These are phyloP conservation scores for Podila epicladia DNA, from an alignment of 192 early-diverging fungal species.

Conservation along the genomic window DNA sequence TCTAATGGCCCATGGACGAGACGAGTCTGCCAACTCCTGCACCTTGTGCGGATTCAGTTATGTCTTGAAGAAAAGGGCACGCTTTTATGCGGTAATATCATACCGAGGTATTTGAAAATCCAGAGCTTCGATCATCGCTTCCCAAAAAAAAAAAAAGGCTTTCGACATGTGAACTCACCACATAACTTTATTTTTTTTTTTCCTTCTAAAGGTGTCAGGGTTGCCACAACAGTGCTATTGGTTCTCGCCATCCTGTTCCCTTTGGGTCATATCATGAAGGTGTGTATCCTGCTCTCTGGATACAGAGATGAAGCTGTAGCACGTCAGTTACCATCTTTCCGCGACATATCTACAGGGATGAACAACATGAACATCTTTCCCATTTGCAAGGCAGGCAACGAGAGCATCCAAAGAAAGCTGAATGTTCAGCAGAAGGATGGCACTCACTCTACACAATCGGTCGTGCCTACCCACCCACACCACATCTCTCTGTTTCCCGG, in stretches of 20 bases:
- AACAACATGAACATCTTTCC: conserved; percentile 30
- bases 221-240: conserved; percentile 42
- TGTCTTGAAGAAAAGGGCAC: conserved; percentile 46
- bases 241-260: conserved; percentile 47
- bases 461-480: conserved; percentile 11
- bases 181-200: background rate
- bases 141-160: no score
- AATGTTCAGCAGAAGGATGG: background rate
- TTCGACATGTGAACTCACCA: background rate
- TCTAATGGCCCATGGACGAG: conserved; percentile 44
- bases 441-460: background rate
- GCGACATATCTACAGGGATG: conserved; percentile 20
- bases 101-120: conserved; percentile 26
- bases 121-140: no score
- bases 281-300: conserved; percentile 42
- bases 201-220: conserved; percentile 26
- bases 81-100: conserved; percentile 47
- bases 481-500: conserved; percentile 34
- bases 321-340: conserved; percentile 8
- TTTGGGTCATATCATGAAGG: conserved; percentile 54
- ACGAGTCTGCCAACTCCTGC: conserved; percentile 46
- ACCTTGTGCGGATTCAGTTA: conserved; percentile 55
- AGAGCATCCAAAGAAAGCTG: background rate
- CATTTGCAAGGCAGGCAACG: conserved; percentile 30
- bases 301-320: conserved; percentile 7